Conservation (phyloP, 2,329 filamentous ascomycete genomes). For the Davidsoniella virescens region DNA sequence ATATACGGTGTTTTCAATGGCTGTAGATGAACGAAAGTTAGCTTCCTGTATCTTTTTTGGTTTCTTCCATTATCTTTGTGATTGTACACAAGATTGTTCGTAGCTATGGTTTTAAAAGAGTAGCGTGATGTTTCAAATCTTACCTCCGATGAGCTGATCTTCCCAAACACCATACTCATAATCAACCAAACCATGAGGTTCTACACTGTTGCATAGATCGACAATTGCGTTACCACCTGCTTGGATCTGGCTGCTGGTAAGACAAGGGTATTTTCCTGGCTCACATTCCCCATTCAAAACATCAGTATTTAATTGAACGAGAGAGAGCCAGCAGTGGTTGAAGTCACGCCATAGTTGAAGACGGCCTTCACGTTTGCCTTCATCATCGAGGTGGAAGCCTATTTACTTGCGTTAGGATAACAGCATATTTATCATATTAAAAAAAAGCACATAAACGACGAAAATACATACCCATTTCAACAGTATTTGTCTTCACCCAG, state of each 20-base stretch:
- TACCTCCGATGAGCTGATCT: slow-evolving; percentile 74
- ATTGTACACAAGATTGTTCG: no score
- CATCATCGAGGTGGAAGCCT: slow-evolving; percentile 14
- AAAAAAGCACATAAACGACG: background rate
- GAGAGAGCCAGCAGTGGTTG: slow-evolving; percentile 76
- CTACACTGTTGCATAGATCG: slow-evolving; percentile 68
- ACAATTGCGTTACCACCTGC: slow-evolving; percentile 62
- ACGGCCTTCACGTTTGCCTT: slow-evolving; percentile 33
- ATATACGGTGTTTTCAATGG: no score
- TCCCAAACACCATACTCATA: slow-evolving; percentile 97
- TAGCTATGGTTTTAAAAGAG: no score
- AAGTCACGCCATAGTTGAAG: slow-evolving; percentile 86
- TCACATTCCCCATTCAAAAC: slow-evolving; percentile 40
- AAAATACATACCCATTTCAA: slow-evolving; percentile 1
- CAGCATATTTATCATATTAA: background rate
- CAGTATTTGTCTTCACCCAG: background rate
- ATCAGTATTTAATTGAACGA: slow-evolving; percentile 78
- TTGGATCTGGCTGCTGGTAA: background rate
- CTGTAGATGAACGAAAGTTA: no score
- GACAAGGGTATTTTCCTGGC: slow-evolving; percentile 21
- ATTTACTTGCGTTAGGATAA: background rate
- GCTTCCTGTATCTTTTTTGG: no score
- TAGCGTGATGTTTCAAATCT: slow-evolving; percentile 21
- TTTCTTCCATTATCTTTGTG: no score
- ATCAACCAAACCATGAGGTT: slow-evolving; percentile 86